A percentile compares a stretch with the other conserved stretches of the same genome.
Conservation (phyloP, 2,329 filamentous ascomycete genomes). For the Cordyceps tenuipes region DNA sequence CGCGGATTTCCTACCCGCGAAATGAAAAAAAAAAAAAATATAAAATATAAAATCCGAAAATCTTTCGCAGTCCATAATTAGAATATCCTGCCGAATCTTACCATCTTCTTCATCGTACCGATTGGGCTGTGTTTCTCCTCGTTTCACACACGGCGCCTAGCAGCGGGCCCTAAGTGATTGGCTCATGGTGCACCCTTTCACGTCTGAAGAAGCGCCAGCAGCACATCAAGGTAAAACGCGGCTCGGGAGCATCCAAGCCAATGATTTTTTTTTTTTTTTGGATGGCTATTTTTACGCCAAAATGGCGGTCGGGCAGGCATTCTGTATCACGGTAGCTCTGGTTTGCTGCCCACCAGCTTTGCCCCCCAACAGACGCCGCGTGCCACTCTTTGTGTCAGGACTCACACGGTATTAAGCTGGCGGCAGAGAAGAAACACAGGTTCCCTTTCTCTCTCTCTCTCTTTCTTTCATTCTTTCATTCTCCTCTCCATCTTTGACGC, state of each 20-base stretch:
- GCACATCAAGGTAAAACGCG: conserved; percentile 1
- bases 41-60: too few relatives aligned
- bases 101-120: neutral
- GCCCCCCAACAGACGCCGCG: neutral
- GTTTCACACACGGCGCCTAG: conserved; percentile 9
- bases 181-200: conserved; percentile 4
- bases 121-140: neutral
- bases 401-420: conserved; percentile 1
- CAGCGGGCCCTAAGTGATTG: neutral
- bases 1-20: too few relatives aligned
- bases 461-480: neutral
- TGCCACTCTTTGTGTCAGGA: neutral
- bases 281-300: neutral
- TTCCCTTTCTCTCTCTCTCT: neutral
- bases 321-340: neutral
- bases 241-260: neutral
- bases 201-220: conserved; percentile 5
- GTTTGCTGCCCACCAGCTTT: neutral
- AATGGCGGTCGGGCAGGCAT: neutral
- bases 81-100: neutral
- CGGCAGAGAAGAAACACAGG: neutral
- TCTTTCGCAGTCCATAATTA: too few relatives aligned
- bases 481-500: neutral
- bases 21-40: too few relatives aligned
- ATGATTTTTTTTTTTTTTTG: neutral